Percentiles rank a stretch among this genome's conserved stretches.
phyloP scores from a whole-genome alignment of 2,329 filamentous ascomycete genomes.

The Zymoseptoria brevis region DNA sequence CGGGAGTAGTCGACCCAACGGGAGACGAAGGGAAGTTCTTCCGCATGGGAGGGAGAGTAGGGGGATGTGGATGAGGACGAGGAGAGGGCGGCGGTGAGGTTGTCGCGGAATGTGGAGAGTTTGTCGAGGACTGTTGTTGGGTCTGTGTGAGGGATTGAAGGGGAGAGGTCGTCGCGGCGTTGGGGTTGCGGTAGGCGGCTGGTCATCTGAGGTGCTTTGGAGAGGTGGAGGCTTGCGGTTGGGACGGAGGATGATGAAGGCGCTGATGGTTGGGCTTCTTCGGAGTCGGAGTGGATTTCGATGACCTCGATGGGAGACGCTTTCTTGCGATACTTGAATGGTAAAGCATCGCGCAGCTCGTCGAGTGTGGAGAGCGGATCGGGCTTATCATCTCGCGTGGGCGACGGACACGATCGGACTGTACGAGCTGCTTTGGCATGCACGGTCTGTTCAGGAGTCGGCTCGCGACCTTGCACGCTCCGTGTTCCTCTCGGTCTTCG shows the following conservation, averaged over 20 bases:
- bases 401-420: slow-evolving; percentile 14
- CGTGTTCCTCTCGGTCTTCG: slow-evolving; percentile 26
- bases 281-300: slow-evolving; percentile 30
- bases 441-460: slow-evolving; percentile 17
- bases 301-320: slow-evolving; percentile 24
- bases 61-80: slow-evolving; percentile 29
- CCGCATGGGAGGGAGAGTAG: slow-evolving; percentile 12
- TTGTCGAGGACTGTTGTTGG: slow-evolving; percentile 39
- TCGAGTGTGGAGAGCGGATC: slow-evolving; percentile 27
- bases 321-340: slow-evolving; percentile 22
- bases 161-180: slow-evolving; percentile 10
- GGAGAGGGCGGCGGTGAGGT: slow-evolving; percentile 38
- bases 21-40: slow-evolving; percentile 48
- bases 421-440: slow-evolving; percentile 4
- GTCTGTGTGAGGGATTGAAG: slow-evolving; percentile 33
- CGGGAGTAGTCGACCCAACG: slow-evolving; percentile 89
- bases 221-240: slow-evolving; percentile 16
- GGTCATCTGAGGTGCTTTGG: slow-evolving; percentile 24
- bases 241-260: slow-evolving; percentile 5
- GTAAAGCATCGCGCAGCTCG: slow-evolving; percentile 25
- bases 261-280: slow-evolving; percentile 14
- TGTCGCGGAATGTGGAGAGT: slow-evolving; percentile 39
- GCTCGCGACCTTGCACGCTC: slow-evolving; percentile 18
- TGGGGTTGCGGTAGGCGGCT: slow-evolving; percentile 21
- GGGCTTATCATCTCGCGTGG: slow-evolving; percentile 10